Percentiles rank a stretch among this genome's conserved stretches.
Evolutionary conservation across 768 basidiomycete species (phyloP).

Genomic region (Tulasnella sp.): DNA sequence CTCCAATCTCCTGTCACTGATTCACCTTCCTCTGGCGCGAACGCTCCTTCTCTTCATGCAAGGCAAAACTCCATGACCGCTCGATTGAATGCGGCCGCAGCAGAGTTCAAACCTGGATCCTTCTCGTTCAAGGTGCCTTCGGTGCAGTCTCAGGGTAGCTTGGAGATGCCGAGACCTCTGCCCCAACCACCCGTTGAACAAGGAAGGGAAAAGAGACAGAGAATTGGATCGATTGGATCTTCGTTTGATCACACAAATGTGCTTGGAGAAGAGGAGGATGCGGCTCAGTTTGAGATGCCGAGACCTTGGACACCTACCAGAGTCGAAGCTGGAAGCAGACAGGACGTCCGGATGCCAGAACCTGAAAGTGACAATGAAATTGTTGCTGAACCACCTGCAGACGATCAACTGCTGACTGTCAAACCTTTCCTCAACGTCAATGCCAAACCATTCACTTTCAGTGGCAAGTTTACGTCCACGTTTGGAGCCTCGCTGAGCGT

Average conservation of each 20-base stretch:
- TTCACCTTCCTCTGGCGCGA: not conserved
- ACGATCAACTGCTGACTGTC: not conserved
- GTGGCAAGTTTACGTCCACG: conserved; percentile 44
- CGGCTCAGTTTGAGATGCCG: conserved; percentile 12
- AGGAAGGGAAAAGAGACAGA: conserved; percentile 70
- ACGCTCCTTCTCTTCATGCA: not conserved
- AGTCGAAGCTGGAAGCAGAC: not conserved
- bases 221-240: conserved; percentile 46
- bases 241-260: not conserved
- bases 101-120: conserved; percentile 64
- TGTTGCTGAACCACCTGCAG: not conserved
- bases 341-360: too few relatives aligned
- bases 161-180: conserved; percentile 27
- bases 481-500: not conserved
- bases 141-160: conserved; percentile 18
- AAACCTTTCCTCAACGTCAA: conserved; percentile 29
- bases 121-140: conserved; percentile 66
- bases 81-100: conserved; percentile 60
- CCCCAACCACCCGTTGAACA: conserved; percentile 37
- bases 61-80: conserved; percentile 8
- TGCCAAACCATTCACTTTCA: conserved; percentile 53
- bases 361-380: not conserved
- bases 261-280: not conserved
- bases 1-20: conserved; percentile 11
- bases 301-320: conserved; percentile 1